Conservation (phyloP, 192 early-diverging fungal genomes). For the Rhizoclosmatium sp. region DNA sequence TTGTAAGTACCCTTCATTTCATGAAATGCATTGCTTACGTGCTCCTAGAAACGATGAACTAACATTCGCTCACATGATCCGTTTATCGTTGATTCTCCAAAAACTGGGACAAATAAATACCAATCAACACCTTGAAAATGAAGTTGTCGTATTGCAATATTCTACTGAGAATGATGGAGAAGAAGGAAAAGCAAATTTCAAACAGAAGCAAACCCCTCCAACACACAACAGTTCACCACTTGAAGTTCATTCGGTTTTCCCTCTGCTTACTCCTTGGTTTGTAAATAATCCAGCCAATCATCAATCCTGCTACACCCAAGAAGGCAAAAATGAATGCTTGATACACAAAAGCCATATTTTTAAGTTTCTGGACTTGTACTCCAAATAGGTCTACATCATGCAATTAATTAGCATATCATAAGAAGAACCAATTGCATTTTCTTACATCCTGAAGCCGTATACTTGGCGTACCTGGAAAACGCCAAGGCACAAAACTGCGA, state of each 20-base stretch:
- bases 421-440: background rate
- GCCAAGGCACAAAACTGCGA: slow-evolving; percentile 65
- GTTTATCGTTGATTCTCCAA: background rate
- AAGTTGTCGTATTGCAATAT: too few relatives aligned
- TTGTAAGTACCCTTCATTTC: background rate
- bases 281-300: slow-evolving; percentile 56
- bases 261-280: slow-evolving; percentile 55
- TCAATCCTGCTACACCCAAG: slow-evolving; percentile 52
- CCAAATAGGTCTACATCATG: slow-evolving; percentile 54
- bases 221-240: slow-evolving; percentile 9
- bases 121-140: background rate
- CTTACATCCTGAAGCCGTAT: slow-evolving; percentile 62
- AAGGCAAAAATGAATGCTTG: slow-evolving; percentile 57
- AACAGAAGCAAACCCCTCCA: too few relatives aligned
- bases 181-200: too few relatives aligned
- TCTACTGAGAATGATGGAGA: too few relatives aligned
- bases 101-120: background rate
- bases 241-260: slow-evolving; percentile 46
- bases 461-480: slow-evolving; percentile 61
- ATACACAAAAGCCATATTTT: slow-evolving; percentile 59
- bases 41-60: background rate
- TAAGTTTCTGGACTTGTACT: slow-evolving; percentile 60
- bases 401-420: background rate
- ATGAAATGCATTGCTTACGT: background rate
- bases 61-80: background rate